Conservation (phyloP, 176 grass and related monocot species). For the Carex pumila region DNA sequence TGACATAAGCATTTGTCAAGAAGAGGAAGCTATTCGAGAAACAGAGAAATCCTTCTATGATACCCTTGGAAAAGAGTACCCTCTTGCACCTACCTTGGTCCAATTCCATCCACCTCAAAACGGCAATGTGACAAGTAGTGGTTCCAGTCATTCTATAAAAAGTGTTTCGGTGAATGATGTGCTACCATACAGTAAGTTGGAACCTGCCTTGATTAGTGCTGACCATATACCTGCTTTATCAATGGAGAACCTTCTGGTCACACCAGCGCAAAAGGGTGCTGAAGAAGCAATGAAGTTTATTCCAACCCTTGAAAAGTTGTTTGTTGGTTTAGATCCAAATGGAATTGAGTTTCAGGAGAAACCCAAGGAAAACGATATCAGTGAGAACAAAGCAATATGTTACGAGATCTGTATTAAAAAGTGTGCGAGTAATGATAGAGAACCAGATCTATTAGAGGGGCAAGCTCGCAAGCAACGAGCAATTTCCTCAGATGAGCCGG, state of each 20-base stretch:
- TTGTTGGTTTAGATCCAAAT: conserved; percentile 15
- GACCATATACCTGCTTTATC: not conserved
- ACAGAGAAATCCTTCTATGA: conserved; percentile 36
- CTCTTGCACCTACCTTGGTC: not conserved
- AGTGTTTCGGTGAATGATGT: not conserved
- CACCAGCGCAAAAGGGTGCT: conserved; percentile 21
- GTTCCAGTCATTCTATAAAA: not conserved
- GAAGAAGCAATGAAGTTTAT: conserved; percentile 44
- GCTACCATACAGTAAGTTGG: not conserved
- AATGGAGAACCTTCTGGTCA: not conserved
- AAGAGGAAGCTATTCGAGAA: conserved; percentile 19
- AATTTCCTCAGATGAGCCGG: conserved; percentile 21
- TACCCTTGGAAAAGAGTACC: conserved; percentile 22
- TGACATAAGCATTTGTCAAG: conserved; percentile 16
- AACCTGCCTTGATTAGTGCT: not conserved
- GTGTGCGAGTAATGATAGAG: conserved; percentile 16
- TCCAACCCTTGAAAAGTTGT: conserved; percentile 28
- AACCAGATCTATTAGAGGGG: conserved; percentile 18
- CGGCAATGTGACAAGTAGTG: not conserved
- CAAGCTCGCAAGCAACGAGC: conserved; percentile 39
- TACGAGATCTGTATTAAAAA: not conserved
- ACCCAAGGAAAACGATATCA: not conserved
- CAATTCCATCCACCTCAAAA: not conserved
- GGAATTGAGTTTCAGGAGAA: not conserved
- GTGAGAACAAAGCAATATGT: conserved; percentile 1